Base-by-base conservation (phyloP, 352 stramenopile species). In the Phytophthora europaea region DNA sequence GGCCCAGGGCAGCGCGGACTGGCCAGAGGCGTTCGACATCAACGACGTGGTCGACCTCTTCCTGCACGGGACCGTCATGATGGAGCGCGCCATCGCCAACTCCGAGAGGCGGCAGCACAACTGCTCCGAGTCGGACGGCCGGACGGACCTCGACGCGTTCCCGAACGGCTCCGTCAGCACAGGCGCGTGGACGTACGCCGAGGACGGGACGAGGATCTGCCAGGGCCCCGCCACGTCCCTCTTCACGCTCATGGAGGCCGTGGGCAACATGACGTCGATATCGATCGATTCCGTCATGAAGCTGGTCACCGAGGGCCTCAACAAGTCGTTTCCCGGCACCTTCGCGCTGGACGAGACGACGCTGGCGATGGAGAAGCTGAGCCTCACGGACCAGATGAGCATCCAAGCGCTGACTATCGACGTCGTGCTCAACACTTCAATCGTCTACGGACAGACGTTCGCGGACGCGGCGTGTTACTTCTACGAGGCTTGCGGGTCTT, bases 1-100 rank as follows among this genome's bases (percentile, higher is more conserved):
- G 8, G 52, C 70, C 10, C 57, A 74, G 38, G 70, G 61, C 9
- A 72, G 64, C 23, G 13, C 43, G 7, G 56, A 68, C 13, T 76
- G 69, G 69, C 70, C 70, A 0, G 53, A 70, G 31, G 65, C 62
- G 38, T 78, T 78, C 16, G 66, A 78, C 38, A 62, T 74, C 22
- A 22, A 22, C 33, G 64, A 45, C 26, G 63, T 75, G 26, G 45
- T 84, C 38, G 56, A 80, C 26, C 70, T 87, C n/a, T 67, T 85
- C 38, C 48, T 89, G 7, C 80, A 84, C 22, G 82, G 72, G 6
- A 82, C 75, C n/a, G 57, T 81, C 36, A 76, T 83, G 65, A 31
- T 86, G 23, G 82, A 89, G 34, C 66, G 74, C 15, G 70, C 76
- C 1, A 75, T 83, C 6, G 75, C 67, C 6, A 81, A 89, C 38